A percentile compares a stretch with the other conserved stretches of the same genome.
Conservation (phyloP, 2,329 filamentous ascomycete genomes). For the Gaeumannomyces sp. region DNA sequence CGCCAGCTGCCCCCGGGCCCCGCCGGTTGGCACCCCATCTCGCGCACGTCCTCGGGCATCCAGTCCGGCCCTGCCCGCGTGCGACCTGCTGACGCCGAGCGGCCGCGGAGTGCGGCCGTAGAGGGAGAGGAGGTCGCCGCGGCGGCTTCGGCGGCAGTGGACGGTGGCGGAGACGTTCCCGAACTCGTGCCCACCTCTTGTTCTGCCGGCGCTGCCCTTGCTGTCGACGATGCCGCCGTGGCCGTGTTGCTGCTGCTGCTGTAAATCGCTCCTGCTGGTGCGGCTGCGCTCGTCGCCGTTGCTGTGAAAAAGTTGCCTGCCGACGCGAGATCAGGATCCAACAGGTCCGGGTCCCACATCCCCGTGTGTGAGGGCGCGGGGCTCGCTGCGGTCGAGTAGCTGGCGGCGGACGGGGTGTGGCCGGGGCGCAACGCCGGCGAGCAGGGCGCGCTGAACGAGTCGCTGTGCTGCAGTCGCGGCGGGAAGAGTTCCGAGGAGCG, state of each 20-base stretch:
- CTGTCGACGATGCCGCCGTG: not conserved
- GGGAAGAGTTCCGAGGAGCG: not conserved
- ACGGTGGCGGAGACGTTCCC: not conserved
- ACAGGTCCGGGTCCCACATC: not conserved
- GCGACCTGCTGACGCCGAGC: not conserved
- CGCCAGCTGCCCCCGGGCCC: not conserved
- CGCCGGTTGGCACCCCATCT: not conserved
- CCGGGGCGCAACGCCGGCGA: not conserved
- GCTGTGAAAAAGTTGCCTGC: not conserved
- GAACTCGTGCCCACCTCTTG: not conserved
- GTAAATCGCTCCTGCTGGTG: not conserved
- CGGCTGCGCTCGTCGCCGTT: not conserved
- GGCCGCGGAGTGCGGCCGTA: not conserved
- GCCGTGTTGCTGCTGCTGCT: not conserved
- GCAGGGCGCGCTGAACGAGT: not conserved
- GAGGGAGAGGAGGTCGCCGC: not conserved
- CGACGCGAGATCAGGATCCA: not conserved
- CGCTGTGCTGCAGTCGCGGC: not conserved
- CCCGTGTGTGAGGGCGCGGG: not conserved
- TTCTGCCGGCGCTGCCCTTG: not conserved
- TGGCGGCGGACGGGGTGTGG: not conserved
- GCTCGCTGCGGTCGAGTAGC: not conserved
- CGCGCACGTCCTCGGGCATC: constrained; percentile 1
- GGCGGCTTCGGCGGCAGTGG: not conserved
- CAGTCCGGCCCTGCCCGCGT: not conserved